A percentile compares a stretch with the other conserved stretches of the same genome.
Conservation (phyloP, 805 yeast species). For the Saccharomycopsis sp. region DNA sequence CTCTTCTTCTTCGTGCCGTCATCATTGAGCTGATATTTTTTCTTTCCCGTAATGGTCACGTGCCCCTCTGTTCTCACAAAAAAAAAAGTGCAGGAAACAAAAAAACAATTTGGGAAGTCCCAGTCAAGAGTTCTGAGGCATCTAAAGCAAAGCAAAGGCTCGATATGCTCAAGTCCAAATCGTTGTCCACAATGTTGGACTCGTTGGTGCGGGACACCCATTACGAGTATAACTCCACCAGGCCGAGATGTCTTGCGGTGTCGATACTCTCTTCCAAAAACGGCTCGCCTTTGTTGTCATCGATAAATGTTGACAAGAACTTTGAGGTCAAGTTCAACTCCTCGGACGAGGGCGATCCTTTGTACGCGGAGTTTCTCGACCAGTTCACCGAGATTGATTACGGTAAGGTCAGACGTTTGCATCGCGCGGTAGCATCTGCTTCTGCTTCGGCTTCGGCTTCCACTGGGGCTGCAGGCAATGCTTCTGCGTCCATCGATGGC, state of each 20-base stretch:
- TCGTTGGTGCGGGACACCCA: conserved; percentile 2
- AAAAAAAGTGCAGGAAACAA: not conserved
- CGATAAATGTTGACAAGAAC: conserved; percentile 5
- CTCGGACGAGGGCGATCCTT: not conserved
- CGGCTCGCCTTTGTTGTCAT: conserved; percentile 16
- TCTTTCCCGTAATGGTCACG: no score
- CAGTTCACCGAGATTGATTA: conserved; percentile 18
- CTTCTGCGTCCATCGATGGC: no score
- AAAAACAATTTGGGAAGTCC: not conserved
- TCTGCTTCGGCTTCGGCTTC: no score
- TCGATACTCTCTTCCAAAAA: conserved; percentile 11
- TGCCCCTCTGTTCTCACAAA: no score
- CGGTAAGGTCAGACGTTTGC: conserved; percentile 9
- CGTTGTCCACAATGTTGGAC: conserved; percentile 10
- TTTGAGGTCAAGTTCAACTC: conserved; percentile 4
- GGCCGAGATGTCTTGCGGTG: conserved; percentile 9
- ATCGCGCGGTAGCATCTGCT: no score
- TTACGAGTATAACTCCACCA: not conserved
- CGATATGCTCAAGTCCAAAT: conserved; percentile 17
- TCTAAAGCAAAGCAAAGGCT: not conserved
- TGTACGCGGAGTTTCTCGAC: conserved; percentile 14
- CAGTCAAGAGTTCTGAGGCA: not conserved
- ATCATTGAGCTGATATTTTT: no score
- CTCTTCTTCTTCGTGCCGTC: no score
- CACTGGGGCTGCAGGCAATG: no score